Percentiles rank a stretch among this genome's conserved stretches.
phyloP scores from a whole-genome alignment of 2,329 filamentous ascomycete genomes.

The Epichloe brachyelytri region DNA sequence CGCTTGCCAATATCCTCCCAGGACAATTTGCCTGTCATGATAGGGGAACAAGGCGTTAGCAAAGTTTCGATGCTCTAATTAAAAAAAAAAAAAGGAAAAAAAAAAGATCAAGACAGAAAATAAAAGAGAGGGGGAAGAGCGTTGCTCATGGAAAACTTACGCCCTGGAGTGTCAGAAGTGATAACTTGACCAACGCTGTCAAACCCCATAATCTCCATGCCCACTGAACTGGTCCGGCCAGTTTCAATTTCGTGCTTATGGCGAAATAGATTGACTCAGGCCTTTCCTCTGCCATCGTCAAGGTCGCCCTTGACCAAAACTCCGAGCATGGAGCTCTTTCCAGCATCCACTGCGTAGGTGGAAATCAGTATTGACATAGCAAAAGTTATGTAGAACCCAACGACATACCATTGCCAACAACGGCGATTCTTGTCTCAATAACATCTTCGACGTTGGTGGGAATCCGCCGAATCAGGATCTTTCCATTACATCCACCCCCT shows the following conservation, averaged over 20 bases:
- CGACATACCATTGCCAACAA: constrained; percentile 73
- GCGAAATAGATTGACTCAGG: constrained; percentile 87
- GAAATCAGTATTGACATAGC: not conserved
- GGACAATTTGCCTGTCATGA: constrained; percentile 47
- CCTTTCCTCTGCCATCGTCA: constrained; percentile 87
- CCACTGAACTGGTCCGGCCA: constrained; percentile 87
- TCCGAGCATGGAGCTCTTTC: constrained; percentile 91
- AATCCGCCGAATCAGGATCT: constrained; percentile 66
- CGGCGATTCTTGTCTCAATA: constrained; percentile 90
- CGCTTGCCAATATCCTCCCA: constrained; percentile 97
- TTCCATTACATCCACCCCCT: constrained; percentile 67
- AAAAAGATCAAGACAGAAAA: not conserved
- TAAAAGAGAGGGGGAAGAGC: not conserved
- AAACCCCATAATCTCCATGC: constrained; percentile 98
- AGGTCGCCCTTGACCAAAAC: constrained; percentile 91
- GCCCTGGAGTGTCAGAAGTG: constrained; percentile 66
- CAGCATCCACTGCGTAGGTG: constrained; percentile 59
- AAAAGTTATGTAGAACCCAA: too few species aligned
- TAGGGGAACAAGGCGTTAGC: not conserved
- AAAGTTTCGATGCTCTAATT: not conserved
- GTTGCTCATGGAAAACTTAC: constrained; percentile 34
- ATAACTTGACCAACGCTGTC: constrained; percentile 77
- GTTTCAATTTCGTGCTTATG: constrained; percentile 98
- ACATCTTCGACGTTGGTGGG: constrained; percentile 70
- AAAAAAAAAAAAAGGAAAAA: not conserved